Percentiles rank a stretch among this genome's conserved stretches.
Evolutionary conservation across 495 filamentous ascomycete species (phyloP).

Genomic region (Aspergillus saccharolyticus): DNA sequence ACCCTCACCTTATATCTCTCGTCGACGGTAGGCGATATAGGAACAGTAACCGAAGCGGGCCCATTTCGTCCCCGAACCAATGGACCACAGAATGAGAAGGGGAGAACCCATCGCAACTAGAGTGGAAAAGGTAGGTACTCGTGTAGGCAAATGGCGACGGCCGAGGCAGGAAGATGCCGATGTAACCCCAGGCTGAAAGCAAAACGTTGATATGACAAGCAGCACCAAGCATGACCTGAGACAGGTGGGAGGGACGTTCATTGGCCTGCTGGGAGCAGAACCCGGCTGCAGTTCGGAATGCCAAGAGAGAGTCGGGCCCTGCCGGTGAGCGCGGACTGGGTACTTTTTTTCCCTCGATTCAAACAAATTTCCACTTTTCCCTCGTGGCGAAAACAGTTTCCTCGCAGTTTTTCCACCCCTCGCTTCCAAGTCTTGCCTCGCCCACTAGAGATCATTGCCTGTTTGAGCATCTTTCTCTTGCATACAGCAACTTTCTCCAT

Average conservation of each 20-base stretch:
- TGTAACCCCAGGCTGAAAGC: slow-evolving; percentile 33
- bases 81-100: slow-evolving; percentile 2
- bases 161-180: slow-evolving; percentile 18
- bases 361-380: not conserved
- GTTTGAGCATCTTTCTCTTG: not conserved
- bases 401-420: not conserved
- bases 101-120: slow-evolving; percentile 8
- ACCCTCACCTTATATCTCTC: slow-evolving; percentile 18
- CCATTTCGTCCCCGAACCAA: slow-evolving; percentile 16
- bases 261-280: slow-evolving; percentile 11
- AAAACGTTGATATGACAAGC: slow-evolving; percentile 19
- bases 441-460: not conserved
- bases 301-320: slow-evolving; percentile 13
- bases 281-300: slow-evolving; percentile 11
- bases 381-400: not conserved
- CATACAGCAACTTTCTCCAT: not conserved
- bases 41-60: slow-evolving; percentile 16
- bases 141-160: slow-evolving; percentile 12
- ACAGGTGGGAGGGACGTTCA: not conserved
- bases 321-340: slow-evolving; percentile 9
- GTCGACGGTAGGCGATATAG: slow-evolving; percentile 10
- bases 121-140: slow-evolving; percentile 9
- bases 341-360: not conserved
- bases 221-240: slow-evolving; percentile 20
- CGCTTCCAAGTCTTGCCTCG: not conserved